Base-by-base conservation (phyloP, 2,329 filamentous ascomycete genomes). In the Aspergillus luchuensis region DNA sequence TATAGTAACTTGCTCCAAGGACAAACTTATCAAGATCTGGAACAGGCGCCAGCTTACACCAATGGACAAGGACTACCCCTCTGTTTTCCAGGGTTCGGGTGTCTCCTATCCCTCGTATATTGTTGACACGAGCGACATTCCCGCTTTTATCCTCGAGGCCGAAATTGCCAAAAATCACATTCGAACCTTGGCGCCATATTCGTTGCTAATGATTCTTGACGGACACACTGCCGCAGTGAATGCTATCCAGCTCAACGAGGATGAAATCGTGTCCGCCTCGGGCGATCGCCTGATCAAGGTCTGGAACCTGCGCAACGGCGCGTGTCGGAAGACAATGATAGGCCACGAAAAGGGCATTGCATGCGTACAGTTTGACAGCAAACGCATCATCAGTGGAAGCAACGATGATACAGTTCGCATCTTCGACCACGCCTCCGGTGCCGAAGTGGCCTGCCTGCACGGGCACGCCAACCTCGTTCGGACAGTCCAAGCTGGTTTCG, bases 341-440 rank as follows among this genome's bases (percentile, higher is more conserved):
- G 95, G 94, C 1, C 95, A 99, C 71, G 87, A 87, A 64, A 99
- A 99, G 74, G 95, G 95, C 33, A 98, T 99, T 69, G 95, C 95
- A 2, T 99, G 95, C 74, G 93, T 99, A 15, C 94, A 99, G 76
- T 98, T 95, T 72, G 95, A 99, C 73, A 92, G 92, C 25, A 88
- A 91, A 54, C 87, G 95, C 19, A 96, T 99, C 64, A 92, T 99
- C 55, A 97, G 92, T 69, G 95, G 95, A 2, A 97, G 93, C 75
- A 97, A 93, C 68, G 95, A 99, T 75, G 92, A 96, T 72, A 93
- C 95, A 43, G 92, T 99, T 33, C 92, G 95, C 67, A 95, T 99
- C 19, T 99, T 96, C 74, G 95, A 98, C 73, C 89, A 90, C 48
- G 85, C 86, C 49, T 92, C 92, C 0, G 90, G 91, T 4, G 88